phyloP scores from a whole-genome alignment of 2,329 filamentous ascomycete genomes.

The Tothia fuscella region DNA sequence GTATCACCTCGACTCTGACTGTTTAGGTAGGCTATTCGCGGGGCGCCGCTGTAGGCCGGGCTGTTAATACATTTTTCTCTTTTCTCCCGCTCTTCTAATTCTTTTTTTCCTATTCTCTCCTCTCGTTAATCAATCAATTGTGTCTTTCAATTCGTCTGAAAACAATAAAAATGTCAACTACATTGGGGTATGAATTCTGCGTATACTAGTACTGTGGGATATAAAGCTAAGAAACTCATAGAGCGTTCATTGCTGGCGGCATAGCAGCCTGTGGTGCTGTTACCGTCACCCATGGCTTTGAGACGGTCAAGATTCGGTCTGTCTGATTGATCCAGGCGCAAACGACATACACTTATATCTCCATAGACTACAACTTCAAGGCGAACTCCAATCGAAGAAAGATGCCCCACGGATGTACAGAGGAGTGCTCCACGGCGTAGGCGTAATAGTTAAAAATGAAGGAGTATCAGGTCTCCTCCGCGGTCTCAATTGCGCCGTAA shows the following conservation, averaged over 20 bases:
- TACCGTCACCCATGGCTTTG: conserved; percentile 93
- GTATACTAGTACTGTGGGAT: too few species aligned
- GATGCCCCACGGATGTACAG: conserved; percentile 80
- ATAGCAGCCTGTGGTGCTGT: conserved; percentile 96
- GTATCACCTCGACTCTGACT: too few species aligned
- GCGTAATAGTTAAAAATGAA: conserved; percentile 83
- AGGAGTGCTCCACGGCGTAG: conserved; percentile 82
- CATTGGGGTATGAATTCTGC: conserved; percentile 1
- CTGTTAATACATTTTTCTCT: not conserved
- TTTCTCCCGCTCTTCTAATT: too few species aligned
- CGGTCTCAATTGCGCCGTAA: conserved; percentile 71
- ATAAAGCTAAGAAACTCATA: too few species aligned
- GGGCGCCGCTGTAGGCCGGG: too few species aligned
- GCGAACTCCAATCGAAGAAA: conserved; percentile 79
- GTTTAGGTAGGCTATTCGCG: too few species aligned
- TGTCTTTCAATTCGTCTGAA: too few species aligned
- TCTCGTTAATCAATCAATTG: not conserved
- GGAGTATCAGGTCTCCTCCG: conserved; percentile 75
- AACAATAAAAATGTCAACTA: conserved; percentile 11
- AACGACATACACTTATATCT: conserved; percentile 2
- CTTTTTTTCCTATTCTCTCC: not conserved
- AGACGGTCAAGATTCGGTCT: conserved; percentile 96
- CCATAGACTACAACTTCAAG: conserved; percentile 79
- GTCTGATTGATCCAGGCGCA: conserved; percentile 14
- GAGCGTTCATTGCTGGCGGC: conserved; percentile 89